Evolutionary conservation across 176 grass and related monocot species (phyloP).

Genomic region (barley (Hordeum vulgare)): DNA sequence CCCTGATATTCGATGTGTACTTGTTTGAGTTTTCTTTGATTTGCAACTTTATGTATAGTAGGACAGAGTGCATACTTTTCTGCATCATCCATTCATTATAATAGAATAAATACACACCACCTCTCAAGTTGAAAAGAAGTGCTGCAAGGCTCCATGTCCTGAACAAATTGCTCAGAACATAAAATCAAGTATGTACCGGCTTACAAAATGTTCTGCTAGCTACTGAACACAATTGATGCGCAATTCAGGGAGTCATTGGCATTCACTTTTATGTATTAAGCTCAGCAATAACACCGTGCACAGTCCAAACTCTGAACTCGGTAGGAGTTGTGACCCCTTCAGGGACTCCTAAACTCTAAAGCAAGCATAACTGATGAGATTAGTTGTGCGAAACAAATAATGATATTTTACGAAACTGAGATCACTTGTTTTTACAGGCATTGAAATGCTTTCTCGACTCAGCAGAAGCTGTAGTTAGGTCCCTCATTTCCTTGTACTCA

Average conservation of each 20-base stretch:
- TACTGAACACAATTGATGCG: background rate
- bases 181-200: background rate
- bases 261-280: background rate
- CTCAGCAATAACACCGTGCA: background rate
- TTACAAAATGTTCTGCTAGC: background rate
- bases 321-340: background rate
- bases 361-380: background rate
- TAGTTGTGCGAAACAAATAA: background rate
- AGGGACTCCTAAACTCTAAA: background rate
- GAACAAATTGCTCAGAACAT: background rate
- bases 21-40: slow-evolving; percentile 2
- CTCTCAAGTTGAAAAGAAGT: background rate
- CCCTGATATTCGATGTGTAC: background rate
- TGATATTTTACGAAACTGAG: slow-evolving; percentile 13
- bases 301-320: background rate
- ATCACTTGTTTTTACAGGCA: slow-evolving; percentile 48
- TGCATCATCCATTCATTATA: background rate
- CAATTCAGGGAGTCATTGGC: background rate
- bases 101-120: background rate
- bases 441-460: slow-evolving; percentile 90
- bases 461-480: slow-evolving; percentile 94
- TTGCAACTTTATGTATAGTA: background rate
- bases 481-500: slow-evolving; percentile 88
- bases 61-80: background rate
- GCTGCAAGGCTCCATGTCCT: background rate